Conservation (phyloP, 768 basidiomycete species). For the Pulveroboletus sp. region DNA sequence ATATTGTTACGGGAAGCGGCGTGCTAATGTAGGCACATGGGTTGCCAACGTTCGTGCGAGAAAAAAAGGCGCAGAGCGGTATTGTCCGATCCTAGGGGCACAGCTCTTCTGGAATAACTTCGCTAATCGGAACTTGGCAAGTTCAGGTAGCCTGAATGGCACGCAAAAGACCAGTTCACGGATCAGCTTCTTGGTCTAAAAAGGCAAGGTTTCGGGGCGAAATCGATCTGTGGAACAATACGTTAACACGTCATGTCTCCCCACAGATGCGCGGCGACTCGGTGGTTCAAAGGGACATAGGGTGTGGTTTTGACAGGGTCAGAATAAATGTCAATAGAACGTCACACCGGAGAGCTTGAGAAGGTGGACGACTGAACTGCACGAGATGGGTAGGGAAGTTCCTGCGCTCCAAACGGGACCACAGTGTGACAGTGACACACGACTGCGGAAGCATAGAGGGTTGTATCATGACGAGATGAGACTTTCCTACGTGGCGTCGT, state of each 20-base stretch:
- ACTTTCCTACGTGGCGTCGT: constrained; percentile 9
- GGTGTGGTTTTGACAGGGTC: constrained; percentile 15
- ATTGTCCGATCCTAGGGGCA: constrained; percentile 10
- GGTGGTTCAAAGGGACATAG: constrained; percentile 4
- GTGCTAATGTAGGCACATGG: constrained; percentile 13
- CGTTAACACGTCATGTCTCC: constrained; percentile 25
- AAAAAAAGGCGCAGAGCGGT: constrained; percentile 8
- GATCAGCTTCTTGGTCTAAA: constrained; percentile 9
- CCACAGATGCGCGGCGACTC: constrained; percentile 19
- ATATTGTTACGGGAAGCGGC: constrained; percentile 15
- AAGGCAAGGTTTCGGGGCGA: constrained; percentile 10
- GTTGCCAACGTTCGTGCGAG: constrained; percentile 19
- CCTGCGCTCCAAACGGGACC: constrained; percentile 1
- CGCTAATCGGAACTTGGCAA: constrained; percentile 11
- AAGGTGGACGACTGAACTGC: constrained; percentile 11
- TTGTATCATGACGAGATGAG: constrained; percentile 23
- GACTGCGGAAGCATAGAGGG: background rate
- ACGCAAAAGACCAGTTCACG: constrained; percentile 4
- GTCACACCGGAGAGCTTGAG: constrained; percentile 20
- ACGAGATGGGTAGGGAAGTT: constrained; percentile 6
- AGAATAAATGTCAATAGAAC: constrained; percentile 4
- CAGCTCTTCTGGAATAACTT: constrained; percentile 10
- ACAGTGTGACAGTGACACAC: constrained; percentile 2
- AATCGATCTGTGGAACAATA: constrained; percentile 9
- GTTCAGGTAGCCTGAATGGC: background rate